Evolutionary conservation across 345 rosid species (phyloP).

Genomic region (Dovyalis caffra): DNA sequence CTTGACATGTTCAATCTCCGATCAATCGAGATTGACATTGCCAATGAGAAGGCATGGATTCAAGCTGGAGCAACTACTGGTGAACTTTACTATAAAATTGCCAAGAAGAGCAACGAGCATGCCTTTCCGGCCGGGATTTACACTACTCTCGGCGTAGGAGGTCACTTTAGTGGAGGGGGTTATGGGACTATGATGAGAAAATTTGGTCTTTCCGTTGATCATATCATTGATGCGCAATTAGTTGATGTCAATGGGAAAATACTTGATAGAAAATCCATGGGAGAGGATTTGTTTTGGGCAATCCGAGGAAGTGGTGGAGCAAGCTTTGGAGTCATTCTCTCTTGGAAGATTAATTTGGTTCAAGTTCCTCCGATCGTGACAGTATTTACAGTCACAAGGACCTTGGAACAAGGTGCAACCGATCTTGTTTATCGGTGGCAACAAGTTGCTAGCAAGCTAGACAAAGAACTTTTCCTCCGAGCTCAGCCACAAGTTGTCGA

Average conservation of each 20-base stretch:
- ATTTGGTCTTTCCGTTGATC: neutral
- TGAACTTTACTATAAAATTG: conserved; percentile 1
- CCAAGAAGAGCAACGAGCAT: neutral
- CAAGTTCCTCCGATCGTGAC: conserved; percentile 8
- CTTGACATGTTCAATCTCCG: neutral
- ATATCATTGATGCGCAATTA: neutral
- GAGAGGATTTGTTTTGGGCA: conserved; percentile 8
- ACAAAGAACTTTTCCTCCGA: conserved; percentile 37
- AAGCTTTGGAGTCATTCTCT: conserved; percentile 6
- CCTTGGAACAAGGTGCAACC: conserved; percentile 30
- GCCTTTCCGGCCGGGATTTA: conserved; percentile 4
- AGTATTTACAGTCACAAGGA: conserved; percentile 27
- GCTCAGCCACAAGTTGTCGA: neutral
- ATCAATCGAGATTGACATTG: neutral
- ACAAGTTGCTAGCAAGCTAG: conserved; percentile 28
- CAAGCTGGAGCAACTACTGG: neutral
- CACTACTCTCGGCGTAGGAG: neutral
- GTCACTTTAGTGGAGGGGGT: conserved; percentile 6
- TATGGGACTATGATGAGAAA: conserved; percentile 1
- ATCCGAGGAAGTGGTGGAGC: conserved; percentile 9
- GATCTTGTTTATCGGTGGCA: conserved; percentile 39
- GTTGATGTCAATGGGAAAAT: conserved; percentile 4
- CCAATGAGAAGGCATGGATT: neutral
- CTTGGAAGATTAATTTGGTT: conserved; percentile 10
- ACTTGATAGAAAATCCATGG: neutral